Base-by-base conservation (phyloP, 1,139 yeast genomes). In the Pichia sp. region DNA sequence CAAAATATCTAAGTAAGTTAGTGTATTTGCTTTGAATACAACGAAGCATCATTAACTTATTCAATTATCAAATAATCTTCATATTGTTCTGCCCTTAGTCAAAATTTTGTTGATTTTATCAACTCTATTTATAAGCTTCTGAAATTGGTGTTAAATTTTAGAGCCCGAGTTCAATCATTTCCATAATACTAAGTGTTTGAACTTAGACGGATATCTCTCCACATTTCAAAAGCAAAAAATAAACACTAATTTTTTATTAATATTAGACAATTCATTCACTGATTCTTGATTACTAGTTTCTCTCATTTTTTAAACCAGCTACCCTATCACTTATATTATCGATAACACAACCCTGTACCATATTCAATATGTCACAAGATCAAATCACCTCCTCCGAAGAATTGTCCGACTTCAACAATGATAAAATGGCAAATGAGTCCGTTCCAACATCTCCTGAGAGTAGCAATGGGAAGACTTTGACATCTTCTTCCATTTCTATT, bases 151-250 rank as follows among this genome's bases (percentile, higher is more conserved):
- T 64, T 62, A 64, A 64, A 64, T 58, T 57, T 59, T 59, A 56
- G 67, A 65, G 58, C 68, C 67, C 66, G 68, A 65, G 68, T 64
- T 60, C 49, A 40, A 22, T 42, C 34, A 30, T 4, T 44, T 9
- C 21, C 5, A 9, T 22, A 8, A 10, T 19, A 18, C 18, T 39
- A 18, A 12, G 21, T 13, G 40, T 39, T 25, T 26, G 47, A 46
- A 64, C 66, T 60, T 65, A 58, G 68, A 65, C 66, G 68, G 68
- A 61, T 63, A 62, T 65, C 67, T 60, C 66, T 60, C 67, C 60
- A 55, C 46, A 53, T 57, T 64, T 55, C 62, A 60, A 55, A 31
- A 48, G 49, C 49, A 42, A 16, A 18, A 7, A 45, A 37, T 42
- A 46, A 22, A 25, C 12, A 39, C 21, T 18, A 10, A 10, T 36